These are phyloP conservation scores for Mallotus nudiflorus DNA, from an alignment of 345 rosid species.

Conservation along the genomic window DNA sequence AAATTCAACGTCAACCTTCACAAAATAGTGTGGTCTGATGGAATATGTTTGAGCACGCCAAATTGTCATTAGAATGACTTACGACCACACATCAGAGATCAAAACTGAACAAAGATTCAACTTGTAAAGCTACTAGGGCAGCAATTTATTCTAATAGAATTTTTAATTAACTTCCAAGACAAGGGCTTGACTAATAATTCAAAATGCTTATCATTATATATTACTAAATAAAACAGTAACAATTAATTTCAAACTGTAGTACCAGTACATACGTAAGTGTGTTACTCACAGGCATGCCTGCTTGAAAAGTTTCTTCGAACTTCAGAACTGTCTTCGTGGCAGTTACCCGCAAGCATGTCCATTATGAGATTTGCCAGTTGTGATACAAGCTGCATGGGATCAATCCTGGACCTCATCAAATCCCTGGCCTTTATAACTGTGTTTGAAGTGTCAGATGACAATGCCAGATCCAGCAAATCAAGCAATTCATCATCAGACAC, in stretches of 20 bases:
- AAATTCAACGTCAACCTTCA: not conserved
- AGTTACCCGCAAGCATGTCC: conserved; percentile 80
- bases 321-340: conserved; percentile 61
- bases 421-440: conserved; percentile 92
- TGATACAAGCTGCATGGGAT: conserved; percentile 88
- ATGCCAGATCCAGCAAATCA: conserved; percentile 83
- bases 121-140: not conserved
- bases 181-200: not conserved
- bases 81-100: not conserved
- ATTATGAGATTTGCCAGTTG: conserved; percentile 91
- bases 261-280: not conserved
- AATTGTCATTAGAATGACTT: not conserved
- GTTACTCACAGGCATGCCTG: conserved; percentile 62
- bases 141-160: no score
- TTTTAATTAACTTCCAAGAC: not conserved
- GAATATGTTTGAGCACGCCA: not conserved
- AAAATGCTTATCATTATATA: not conserved
- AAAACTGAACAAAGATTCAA: not conserved
- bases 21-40: not conserved
- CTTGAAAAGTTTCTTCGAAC: conserved; percentile 51
- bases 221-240: not conserved
- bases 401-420: conserved; percentile 90
- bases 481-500: conserved; percentile 96
- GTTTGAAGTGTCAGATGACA: conserved; percentile 89
- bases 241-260: not conserved